Base-by-base conservation (phyloP, 176 grass and related monocot genomes). In the Eragrostis curvula region DNA sequence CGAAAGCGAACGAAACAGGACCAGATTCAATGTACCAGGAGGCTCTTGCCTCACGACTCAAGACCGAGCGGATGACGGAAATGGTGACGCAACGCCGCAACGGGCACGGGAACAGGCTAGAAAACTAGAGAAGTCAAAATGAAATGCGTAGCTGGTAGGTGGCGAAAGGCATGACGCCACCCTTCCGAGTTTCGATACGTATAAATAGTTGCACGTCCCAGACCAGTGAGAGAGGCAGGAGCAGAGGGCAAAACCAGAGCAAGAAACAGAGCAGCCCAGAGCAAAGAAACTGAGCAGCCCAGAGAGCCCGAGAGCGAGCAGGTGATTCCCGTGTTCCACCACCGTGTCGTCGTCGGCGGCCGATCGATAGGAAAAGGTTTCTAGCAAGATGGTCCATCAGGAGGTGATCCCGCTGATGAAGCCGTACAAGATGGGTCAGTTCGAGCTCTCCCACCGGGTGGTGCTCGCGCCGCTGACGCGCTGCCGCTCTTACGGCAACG, bases 401-500 rank as follows among this genome's bases (percentile, higher is more conserved):
- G 50, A 61, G 42, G 30, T 43, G 27, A 86, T 87, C 44, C 87
- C 87, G 11, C 69, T 93, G 66, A 16, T 90, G 52, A 78, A 55
- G 30, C 65, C 84, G 1, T 77, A 85, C 66, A 87, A 48, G 84
- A 87, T 85, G 81, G 91, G 91, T 0, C 81, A 5, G 13, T 72
- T 87, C 10, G 61, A 92, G 50, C 79, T 92, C 6, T 76, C 83
- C 2, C 87, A 92, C 71, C 73, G 91, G 13, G 81, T 88, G 68
- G 87, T 92, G 74, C 73, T 92, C 13, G 78, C 90, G 70, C 87
- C 90, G 2, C 41, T 89, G 0, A 89, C 86, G 17, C 62, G 90
- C 10, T 79, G 58, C 53, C 77, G 90, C 17, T 76, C 90, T 78
- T 89, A 89, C 63, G 74, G 78, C 65, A 65, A 78, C 68, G 72